Evolutionary conservation across 768 basidiomycete species (phyloP).

Genomic region (Myochromella boudieri): DNA sequence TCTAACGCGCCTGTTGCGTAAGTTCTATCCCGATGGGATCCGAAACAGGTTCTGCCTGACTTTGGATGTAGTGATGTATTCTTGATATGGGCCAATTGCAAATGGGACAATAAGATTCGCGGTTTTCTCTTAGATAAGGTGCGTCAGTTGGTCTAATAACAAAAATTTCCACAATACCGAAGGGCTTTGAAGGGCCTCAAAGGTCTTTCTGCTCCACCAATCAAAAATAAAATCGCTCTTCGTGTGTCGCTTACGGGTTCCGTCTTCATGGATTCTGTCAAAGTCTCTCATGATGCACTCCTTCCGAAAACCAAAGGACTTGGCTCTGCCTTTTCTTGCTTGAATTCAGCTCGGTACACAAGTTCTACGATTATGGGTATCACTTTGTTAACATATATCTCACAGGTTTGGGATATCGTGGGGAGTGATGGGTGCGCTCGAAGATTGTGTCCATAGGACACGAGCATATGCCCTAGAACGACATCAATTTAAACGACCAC

Average conservation of each 20-base stretch:
- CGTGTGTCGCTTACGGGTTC: slow-evolving; percentile 84
- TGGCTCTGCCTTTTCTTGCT: slow-evolving; percentile 84
- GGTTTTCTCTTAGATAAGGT: slow-evolving; percentile 94
- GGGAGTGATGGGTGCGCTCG: slow-evolving; percentile 95
- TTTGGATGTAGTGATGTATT: slow-evolving; percentile 87
- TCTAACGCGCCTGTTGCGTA: slow-evolving; percentile 90
- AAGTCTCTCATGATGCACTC: slow-evolving; percentile 70
- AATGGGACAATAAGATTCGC: slow-evolving; percentile 89
- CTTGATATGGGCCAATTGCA: slow-evolving; percentile 91
- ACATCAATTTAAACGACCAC: slow-evolving; percentile 84
- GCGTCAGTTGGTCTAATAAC: slow-evolving; percentile 9
- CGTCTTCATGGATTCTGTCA: slow-evolving; percentile 90
- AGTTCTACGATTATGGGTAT: not conserved
- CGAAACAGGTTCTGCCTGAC: too few relatives aligned
- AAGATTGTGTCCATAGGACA: slow-evolving; percentile 81
- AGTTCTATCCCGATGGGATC: too few relatives aligned
- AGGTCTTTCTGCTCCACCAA: slow-evolving; percentile 81
- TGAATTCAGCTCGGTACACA: slow-evolving; percentile 79
- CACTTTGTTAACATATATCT: not conserved
- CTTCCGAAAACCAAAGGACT: slow-evolving; percentile 80
- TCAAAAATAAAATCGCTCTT: slow-evolving; percentile 92
- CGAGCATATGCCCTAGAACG: slow-evolving; percentile 87
- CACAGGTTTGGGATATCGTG: slow-evolving; percentile 83
- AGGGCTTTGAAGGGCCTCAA: slow-evolving; percentile 59
- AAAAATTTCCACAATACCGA: not conserved